Base-by-base conservation (phyloP, 1,139 yeast species). In the Yamadazyma siamensis region DNA sequence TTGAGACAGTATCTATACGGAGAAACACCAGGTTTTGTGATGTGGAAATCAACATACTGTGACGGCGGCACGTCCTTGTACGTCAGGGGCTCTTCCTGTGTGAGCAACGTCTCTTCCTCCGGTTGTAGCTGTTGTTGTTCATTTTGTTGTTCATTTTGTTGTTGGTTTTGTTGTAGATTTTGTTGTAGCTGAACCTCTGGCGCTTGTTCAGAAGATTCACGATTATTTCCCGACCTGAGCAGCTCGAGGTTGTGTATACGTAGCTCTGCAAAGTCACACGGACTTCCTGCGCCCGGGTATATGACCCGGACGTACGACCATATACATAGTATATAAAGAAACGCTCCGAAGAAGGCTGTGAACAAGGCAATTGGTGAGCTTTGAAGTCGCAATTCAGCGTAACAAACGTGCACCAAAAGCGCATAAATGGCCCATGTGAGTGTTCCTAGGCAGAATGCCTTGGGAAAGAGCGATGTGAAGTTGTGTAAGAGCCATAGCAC, bases 241-340 rank as follows among this genome's bases (percentile, higher is more conserved):
- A 34, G 39, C 10, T 37, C 39, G 12, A 44, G n/a, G 25, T 50
- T 41, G 10, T 32, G 32, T 12, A 54, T 50, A 21, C 34, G 36
- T 21, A 60, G 40, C 27, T 53, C 55, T 4, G 44, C 43, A 32
- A 50, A 64, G 31, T 63, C 69, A 18, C 48, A 40, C 0, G 91
- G 88, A 13, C 80, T 74, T 0, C 89, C 89, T 0, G 88, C 76
- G 0, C 95, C 95, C 1, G 57, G 56, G 2, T 32, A 15, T 4
- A 84, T 68, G 4, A 81, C 74, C 46, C 65, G 58, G 46, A 61
- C 73, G 49, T 85, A 85, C 2, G 83, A 46, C 17, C 52, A 51
- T 3, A 61, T 34, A 35, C 61, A 47, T 16, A 63, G 37, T 9
- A 27, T 31, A 33, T 53, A 61, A 27, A 62, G 35, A 5, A 48